These are phyloP conservation scores for Lentinula raphanica DNA, from an alignment of 768 basidiomycete genomes.

Conservation along the genomic window DNA sequence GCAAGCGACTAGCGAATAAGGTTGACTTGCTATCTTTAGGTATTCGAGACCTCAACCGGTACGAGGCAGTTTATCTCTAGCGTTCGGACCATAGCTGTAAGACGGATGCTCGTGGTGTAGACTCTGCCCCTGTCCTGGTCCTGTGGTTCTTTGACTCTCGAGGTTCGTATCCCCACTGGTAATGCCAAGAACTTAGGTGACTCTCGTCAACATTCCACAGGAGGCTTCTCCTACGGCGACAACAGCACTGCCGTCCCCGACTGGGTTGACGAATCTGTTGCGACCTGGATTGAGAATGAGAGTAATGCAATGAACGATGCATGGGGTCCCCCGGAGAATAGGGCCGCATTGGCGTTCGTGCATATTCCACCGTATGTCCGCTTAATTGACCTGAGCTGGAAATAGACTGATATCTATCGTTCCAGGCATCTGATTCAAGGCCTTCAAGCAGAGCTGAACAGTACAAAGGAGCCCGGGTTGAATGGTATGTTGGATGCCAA, in stretches of 20 bases:
- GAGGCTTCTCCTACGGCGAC: conserved; percentile 44
- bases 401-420: not conserved
- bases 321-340: conserved; percentile 50
- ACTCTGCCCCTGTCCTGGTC: conserved; percentile 47
- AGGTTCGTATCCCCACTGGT: conserved; percentile 39
- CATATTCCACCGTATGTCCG: conserved; percentile 68
- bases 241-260: conserved; percentile 47
- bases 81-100: not conserved
- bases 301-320: conserved; percentile 45
- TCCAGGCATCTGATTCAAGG: conserved; percentile 31
- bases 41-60: conserved; percentile 34
- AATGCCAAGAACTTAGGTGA: too few species aligned
- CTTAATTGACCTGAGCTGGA: not conserved
- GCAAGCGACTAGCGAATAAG: too few species aligned
- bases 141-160: conserved; percentile 81
- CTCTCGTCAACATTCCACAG: too few species aligned
- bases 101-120: conserved; percentile 17
- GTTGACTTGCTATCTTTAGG: conserved; percentile 24
- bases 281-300: conserved; percentile 54
- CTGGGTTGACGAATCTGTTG: conserved; percentile 65
- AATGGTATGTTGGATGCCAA: conserved; percentile 27
- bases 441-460: conserved; percentile 30
- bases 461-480: conserved; percentile 35
- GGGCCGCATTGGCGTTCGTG: conserved; percentile 64
- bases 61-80: not conserved